These are phyloP conservation scores for Coleophoma cylindrospora DNA, from an alignment of 2,329 filamentous ascomycete species.

Conservation along the genomic window DNA sequence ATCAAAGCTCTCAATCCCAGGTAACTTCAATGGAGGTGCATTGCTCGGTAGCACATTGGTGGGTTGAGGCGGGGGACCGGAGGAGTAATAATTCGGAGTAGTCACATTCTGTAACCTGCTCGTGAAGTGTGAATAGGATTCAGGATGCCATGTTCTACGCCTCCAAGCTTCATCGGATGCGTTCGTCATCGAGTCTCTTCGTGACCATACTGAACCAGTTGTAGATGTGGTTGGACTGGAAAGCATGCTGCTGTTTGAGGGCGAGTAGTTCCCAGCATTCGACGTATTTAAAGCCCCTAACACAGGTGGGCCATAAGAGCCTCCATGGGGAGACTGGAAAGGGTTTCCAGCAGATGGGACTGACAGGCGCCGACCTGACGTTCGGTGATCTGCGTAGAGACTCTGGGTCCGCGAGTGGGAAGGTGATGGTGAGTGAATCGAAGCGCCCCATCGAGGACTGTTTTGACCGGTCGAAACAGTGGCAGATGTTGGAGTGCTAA, in stretches of 20 bases:
- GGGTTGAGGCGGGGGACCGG: conserved; percentile 17
- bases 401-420: conserved; percentile 65
- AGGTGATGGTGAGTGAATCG: conserved; percentile 67
- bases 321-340: conserved; percentile 61
- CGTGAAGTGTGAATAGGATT: conserved; percentile 52
- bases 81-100: conserved; percentile 56
- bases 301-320: conserved; percentile 50
- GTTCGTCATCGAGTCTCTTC: conserved; percentile 60
- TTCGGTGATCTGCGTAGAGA: conserved; percentile 63
- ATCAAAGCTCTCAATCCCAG: conserved; percentile 90
- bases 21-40: conserved; percentile 54
- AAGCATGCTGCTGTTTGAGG: conserved; percentile 54
- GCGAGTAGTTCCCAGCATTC: conserved; percentile 48
- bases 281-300: conserved; percentile 50
- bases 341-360: conserved; percentile 73
- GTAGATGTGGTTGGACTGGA: conserved; percentile 63
- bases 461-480: conserved; percentile 73
- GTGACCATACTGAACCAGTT: conserved; percentile 47
- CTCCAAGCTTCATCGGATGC: conserved; percentile 72
- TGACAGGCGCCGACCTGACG: conserved; percentile 71
- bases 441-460: conserved; percentile 70
- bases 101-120: conserved; percentile 74
- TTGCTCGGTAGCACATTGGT: conserved; percentile 20
- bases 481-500: conserved; percentile 78
- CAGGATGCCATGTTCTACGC: conserved; percentile 86